These are phyloP conservation scores for Medicago ruthenica DNA, from an alignment of 306 rosid species.

Conservation along the genomic window DNA sequence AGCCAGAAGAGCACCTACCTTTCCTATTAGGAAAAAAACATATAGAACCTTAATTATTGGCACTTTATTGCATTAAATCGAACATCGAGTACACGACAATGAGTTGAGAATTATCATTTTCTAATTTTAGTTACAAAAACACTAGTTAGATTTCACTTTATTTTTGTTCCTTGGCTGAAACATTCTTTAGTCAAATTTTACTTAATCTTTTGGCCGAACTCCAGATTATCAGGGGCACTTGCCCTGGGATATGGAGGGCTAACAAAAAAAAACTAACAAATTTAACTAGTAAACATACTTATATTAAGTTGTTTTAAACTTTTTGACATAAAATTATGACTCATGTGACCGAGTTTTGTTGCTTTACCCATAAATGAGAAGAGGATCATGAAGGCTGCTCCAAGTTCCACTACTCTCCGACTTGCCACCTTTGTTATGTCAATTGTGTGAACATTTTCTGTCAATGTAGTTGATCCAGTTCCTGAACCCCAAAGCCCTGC, in stretches of 20 bases:
- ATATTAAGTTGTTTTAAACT: neutral
- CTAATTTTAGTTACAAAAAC: neutral
- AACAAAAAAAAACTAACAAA: neutral
- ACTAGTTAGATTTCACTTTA: neutral
- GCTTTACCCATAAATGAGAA: constrained; percentile 78
- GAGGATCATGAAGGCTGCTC: constrained; percentile 81
- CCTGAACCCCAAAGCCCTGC: constrained; percentile 99
- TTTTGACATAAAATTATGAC: neutral
- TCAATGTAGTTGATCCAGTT: constrained; percentile 89
- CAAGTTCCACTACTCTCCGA: constrained; percentile 73
- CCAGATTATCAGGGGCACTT: neutral
- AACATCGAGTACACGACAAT: neutral
- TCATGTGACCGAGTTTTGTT: neutral
- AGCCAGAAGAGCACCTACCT: constrained; percentile 96
- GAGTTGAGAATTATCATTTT: neutral
- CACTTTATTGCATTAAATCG: neutral
- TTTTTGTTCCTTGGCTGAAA: neutral
- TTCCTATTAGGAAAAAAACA: constrained; percentile 53
- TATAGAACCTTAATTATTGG: neutral
- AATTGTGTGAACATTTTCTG: constrained; percentile 89
- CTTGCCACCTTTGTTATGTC: constrained; percentile 79
- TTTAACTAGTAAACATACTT: neutral
- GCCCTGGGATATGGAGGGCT: neutral
- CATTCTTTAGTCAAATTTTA: neutral
- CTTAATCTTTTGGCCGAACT: neutral